Conservation (phyloP, 106 monocot genomes). For the Dendrobium chrysotoxum region DNA sequence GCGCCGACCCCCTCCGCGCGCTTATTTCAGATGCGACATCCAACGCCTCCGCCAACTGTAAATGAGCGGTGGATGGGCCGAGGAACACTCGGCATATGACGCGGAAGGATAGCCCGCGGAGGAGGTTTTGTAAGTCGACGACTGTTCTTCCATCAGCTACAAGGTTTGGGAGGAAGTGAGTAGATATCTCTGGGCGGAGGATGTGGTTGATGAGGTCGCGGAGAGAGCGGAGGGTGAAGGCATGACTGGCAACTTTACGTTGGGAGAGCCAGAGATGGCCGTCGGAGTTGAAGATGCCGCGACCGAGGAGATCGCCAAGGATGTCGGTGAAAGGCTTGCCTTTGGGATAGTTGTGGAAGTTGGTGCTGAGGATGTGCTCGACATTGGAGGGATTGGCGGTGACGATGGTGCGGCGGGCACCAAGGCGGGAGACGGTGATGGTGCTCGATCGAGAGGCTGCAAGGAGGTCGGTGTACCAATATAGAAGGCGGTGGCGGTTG, state of each 20-base stretch:
- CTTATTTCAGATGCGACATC: conserved; percentile 27
- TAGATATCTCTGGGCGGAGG: not conserved
- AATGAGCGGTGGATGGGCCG: conserved; percentile 5
- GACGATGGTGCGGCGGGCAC: conserved; percentile 13
- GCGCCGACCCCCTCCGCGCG: conserved; percentile 19
- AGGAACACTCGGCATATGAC: conserved; percentile 19
- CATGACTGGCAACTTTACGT: conserved; percentile 24
- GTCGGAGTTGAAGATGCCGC: conserved; percentile 35
- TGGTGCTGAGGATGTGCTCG: conserved; percentile 22
- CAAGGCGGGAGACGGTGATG: conserved; percentile 3
- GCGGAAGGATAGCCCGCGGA: conserved; percentile 15
- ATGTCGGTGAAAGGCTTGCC: conserved; percentile 25
- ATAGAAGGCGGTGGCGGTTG: conserved; percentile 15
- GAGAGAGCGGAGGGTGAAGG: conserved; percentile 18
- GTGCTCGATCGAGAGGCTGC: conserved; percentile 20
- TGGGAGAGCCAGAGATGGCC: conserved; percentile 23
- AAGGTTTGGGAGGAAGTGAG: not conserved
- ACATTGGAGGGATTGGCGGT: conserved; percentile 35
- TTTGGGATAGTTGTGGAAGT: conserved; percentile 40
- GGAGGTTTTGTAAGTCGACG: conserved; percentile 14
- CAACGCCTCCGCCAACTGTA: conserved; percentile 14
- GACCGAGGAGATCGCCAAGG: conserved; percentile 30
- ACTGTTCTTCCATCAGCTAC: no score
- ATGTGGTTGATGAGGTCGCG: not conserved
- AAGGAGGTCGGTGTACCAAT: conserved; percentile 35